A percentile compares a stretch with the other conserved stretches of the same genome.
These are phyloP conservation scores for Alternaria solani DNA, from an alignment of 2,329 filamentous ascomycete genomes.

Conservation along the genomic window DNA sequence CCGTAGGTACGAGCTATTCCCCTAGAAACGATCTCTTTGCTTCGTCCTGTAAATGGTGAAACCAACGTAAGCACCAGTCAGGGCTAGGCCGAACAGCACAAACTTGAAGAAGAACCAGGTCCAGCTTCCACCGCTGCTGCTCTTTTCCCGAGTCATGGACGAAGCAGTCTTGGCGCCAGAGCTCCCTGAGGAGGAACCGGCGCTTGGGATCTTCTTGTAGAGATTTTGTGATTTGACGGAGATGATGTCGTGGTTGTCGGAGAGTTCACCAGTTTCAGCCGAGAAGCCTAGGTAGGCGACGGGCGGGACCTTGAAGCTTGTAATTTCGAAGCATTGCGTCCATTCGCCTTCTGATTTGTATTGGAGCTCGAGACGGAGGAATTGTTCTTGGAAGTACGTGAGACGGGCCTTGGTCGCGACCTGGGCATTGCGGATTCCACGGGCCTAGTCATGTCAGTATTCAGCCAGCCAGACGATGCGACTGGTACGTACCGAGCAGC, in stretches of 20 bases:
- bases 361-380: conserved; percentile 86
- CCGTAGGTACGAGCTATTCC: conserved; percentile 14
- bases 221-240: conserved; percentile 86
- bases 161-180: conserved; percentile 23
- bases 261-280: conserved; percentile 93
- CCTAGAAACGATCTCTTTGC: conserved; percentile 57
- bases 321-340: conserved; percentile 84
- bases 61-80: conserved; percentile 81
- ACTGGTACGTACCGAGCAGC: conserved; percentile 74
- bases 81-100: conserved; percentile 73
- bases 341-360: conserved; percentile 92
- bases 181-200: conserved; percentile 11
- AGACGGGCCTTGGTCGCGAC: conserved; percentile 83
- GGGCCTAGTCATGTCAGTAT: conserved; percentile 61
- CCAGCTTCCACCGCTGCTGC: conserved; percentile 65
- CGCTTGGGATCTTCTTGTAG: conserved; percentile 65
- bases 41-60: conserved; percentile 82
- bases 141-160: conserved; percentile 55
- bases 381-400: conserved; percentile 97
- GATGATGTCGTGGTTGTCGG: conserved; percentile 97
- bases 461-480: neutral
- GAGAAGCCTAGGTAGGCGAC: conserved; percentile 72
- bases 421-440: conserved; percentile 79
- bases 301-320: conserved; percentile 75
- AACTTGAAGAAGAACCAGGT: conserved; percentile 82